Base-by-base conservation (phyloP, 192 early-diverging fungal genomes). In the Coemansia sp. region DNA sequence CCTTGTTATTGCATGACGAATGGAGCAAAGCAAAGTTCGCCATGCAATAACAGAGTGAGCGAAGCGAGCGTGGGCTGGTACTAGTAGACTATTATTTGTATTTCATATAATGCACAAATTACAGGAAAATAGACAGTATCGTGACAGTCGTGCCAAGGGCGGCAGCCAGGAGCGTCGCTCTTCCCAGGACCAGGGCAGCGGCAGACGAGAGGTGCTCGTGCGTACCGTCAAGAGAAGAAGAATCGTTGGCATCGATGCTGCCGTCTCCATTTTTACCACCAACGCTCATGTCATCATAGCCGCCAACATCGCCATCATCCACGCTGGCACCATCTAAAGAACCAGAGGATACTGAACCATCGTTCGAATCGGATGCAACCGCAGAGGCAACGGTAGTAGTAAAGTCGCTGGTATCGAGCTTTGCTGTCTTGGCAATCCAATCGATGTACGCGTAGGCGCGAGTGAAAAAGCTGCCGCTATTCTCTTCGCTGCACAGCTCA, bases 381-480 rank as follows among this genome's bases (percentile, higher is more conserved):
- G 21, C 59, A 51, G 18, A 63, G 9, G 57, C 18, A 30, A 30
- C 18, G 1, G 70, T 69, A n/a, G 69, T 53, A 7, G 51, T 53
- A 9, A 53, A 53, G 9, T 53, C 24, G 51, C 10, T 53, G 10
- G 23, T 10, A 26, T 53, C 51, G 24, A 53, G 21, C 9, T 53
- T 53, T 26, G 51, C 20, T 9, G 41, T 49, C 23, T 69, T 21
- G 24, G 23, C 62, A 60, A 80, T 77, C 83, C 74, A 84, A 18
- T 46, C n/a, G 8, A 84, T 33, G 60, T 74, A 84, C 1, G 71
- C 59, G 16, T 44, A 39, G 34, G 69, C 66, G n/a, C 63, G 67
- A 6, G 72, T 73, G 33, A 77, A 84, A 5, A 61, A 67, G 0
- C 77, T 75, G 7, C 68, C 65, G 43, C 74, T 58, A 11, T 63